Percentiles rank a stretch among this genome's conserved stretches.
Conservation (phyloP, 2,329 filamentous ascomycete genomes). For the Pseudogymnoascus sp. region DNA sequence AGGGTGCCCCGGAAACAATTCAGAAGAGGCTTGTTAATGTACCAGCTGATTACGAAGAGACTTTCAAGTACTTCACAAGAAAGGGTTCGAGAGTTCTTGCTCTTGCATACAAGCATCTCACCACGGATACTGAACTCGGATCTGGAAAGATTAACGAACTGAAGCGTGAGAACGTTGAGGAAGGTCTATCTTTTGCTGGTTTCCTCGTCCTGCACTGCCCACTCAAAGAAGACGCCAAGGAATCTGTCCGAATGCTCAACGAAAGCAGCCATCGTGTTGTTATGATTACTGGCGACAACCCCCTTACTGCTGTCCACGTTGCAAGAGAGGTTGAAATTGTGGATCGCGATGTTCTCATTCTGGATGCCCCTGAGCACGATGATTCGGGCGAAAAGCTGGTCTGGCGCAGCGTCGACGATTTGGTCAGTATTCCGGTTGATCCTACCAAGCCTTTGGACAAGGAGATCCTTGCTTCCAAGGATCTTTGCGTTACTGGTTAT, state of each 20-base stretch:
- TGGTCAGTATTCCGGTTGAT: slow-evolving; percentile 77
- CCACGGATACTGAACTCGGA: slow-evolving; percentile 72
- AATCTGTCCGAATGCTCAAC: slow-evolving; percentile 92
- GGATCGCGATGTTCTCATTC: slow-evolving; percentile 86
- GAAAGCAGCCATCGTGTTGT: slow-evolving; percentile 97
- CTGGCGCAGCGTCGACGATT: slow-evolving; percentile 94
- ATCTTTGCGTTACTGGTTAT: slow-evolving; percentile 93
- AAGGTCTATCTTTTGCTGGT: slow-evolving; percentile 78
- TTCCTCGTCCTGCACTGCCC: slow-evolving; percentile 95
- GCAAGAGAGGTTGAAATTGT: slow-evolving; percentile 95
- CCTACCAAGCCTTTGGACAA: slow-evolving; percentile 72
- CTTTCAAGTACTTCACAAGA: slow-evolving; percentile 94
- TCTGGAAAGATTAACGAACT: slow-evolving; percentile 84
- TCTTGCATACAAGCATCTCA: slow-evolving; percentile 87
- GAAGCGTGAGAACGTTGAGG: slow-evolving; percentile 87
- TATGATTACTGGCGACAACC: slow-evolving; percentile 99
- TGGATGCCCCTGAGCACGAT: slow-evolving; percentile 91
- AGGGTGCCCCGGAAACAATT: slow-evolving; percentile 96
- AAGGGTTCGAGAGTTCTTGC: slow-evolving; percentile 92
- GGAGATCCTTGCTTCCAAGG: slow-evolving; percentile 75
- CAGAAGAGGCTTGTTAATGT: slow-evolving; percentile 81
- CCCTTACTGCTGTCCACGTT: slow-evolving; percentile 91
- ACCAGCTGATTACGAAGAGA: slow-evolving; percentile 90
- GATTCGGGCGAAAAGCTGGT: slow-evolving; percentile 73
- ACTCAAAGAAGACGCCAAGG: slow-evolving; percentile 90